Evolutionary conservation across 352 stramenopile species (phyloP).

Genomic region (Phytophthora hibernalis): DNA sequence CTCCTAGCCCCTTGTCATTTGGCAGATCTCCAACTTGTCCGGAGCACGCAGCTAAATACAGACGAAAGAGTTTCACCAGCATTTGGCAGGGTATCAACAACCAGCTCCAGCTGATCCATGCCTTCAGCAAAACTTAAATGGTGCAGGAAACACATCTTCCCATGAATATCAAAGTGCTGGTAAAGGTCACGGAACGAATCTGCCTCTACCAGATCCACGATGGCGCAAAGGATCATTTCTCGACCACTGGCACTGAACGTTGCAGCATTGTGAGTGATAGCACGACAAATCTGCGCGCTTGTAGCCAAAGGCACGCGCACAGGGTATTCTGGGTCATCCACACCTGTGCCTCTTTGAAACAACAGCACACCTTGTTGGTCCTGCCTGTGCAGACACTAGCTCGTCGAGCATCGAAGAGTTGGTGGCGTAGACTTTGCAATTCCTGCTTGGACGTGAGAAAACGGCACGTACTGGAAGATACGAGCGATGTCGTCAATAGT

Average conservation of each 20-base stretch:
- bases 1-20: slow-evolving; percentile 13
- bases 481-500: slow-evolving; percentile 52
- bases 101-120: slow-evolving; percentile 58
- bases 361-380: slow-evolving; percentile 34
- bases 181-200: slow-evolving; percentile 79
- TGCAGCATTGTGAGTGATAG: slow-evolving; percentile 59
- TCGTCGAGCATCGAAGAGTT: slow-evolving; percentile 33
- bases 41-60: slow-evolving; percentile 62
- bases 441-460: slow-evolving; percentile 39
- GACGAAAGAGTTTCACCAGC: slow-evolving; percentile 64
- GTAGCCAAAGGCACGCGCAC: slow-evolving; percentile 61
- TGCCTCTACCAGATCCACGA: slow-evolving; percentile 64
- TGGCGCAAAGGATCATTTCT: slow-evolving; percentile 78
- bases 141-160: slow-evolving; percentile 68
- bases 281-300: slow-evolving; percentile 74
- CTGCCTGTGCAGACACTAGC: slow-evolving; percentile 26
- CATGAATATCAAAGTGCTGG: slow-evolving; percentile 64
- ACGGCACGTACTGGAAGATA: slow-evolving; percentile 56
- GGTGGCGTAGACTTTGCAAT: slow-evolving; percentile 29
- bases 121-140: slow-evolving; percentile 63
- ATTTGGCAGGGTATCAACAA: slow-evolving; percentile 62
- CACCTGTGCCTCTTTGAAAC: slow-evolving; percentile 2
- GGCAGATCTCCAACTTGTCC: slow-evolving; percentile 28
- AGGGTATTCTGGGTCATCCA: slow-evolving; percentile 57
- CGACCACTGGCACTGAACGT: slow-evolving; percentile 73